phyloP scores from a whole-genome alignment of 805 yeast species.

The Candida tallmaniae region DNA sequence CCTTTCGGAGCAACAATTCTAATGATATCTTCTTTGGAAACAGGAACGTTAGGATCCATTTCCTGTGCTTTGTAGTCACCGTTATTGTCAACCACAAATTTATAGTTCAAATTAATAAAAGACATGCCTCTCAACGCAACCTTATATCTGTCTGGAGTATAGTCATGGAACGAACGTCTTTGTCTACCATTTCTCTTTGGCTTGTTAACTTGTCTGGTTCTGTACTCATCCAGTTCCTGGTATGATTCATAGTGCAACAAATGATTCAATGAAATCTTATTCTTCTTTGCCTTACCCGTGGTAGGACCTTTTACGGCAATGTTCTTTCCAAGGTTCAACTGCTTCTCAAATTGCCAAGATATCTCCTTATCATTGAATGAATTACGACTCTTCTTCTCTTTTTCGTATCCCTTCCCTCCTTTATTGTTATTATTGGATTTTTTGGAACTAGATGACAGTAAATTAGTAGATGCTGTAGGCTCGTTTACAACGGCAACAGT shows the following conservation, averaged over 20 bases:
- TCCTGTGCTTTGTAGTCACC: constrained; percentile 54
- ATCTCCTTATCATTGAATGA: constrained; percentile 3
- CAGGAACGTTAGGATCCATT: constrained; percentile 70
- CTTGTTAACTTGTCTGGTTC: constrained; percentile 14
- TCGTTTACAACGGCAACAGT: background rate
- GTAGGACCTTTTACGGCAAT: no score
- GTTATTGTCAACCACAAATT: constrained; percentile 71
- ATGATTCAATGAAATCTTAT: constrained; percentile 44
- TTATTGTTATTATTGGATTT: background rate
- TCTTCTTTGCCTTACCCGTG: background rate
- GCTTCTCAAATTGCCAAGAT: constrained; percentile 4
- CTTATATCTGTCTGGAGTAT: constrained; percentile 15
- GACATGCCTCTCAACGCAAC: constrained; percentile 58
- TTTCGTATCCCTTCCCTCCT: background rate
- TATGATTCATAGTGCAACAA: constrained; percentile 52
- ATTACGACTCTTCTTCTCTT: background rate
- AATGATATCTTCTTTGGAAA: constrained; percentile 56
- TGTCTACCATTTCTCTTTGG: constrained; percentile 4
- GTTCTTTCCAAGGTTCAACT: constrained; percentile 27
- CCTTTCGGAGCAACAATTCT: constrained; percentile 73
- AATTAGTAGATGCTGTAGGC: background rate
- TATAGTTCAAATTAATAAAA: constrained; percentile 78
- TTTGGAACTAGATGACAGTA: background rate
- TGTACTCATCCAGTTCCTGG: constrained; percentile 35
- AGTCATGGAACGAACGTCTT: constrained; percentile 7